phyloP scores from a whole-genome alignment of 2,329 filamentous ascomycete species.

The Microcyclosporella mali region DNA sequence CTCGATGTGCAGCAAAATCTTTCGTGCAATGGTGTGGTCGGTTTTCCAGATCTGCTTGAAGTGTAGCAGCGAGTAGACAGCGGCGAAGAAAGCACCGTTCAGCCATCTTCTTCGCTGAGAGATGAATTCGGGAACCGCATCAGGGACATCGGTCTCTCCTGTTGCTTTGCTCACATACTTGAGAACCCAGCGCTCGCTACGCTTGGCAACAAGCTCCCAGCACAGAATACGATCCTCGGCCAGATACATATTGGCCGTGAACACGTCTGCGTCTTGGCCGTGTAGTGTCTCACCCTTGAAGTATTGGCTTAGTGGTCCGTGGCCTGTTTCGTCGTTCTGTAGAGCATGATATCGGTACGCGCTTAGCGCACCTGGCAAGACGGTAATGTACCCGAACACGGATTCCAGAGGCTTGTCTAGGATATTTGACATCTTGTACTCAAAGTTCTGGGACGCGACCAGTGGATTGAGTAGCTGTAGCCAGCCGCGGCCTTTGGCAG shows the following conservation, averaged over 20 bases:
- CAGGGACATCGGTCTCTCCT: constrained; percentile 95
- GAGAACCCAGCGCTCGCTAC: constrained; percentile 90
- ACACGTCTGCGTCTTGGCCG: constrained; percentile 91
- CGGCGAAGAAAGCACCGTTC: constrained; percentile 97
- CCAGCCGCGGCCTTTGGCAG: constrained; percentile 83
- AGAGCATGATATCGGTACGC: constrained; percentile 93
- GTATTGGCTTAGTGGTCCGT: constrained; percentile 93
- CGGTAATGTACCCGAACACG: constrained; percentile 96
- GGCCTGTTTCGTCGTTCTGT: constrained; percentile 92
- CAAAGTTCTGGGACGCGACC: constrained; percentile 96
- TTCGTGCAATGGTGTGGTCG: constrained; percentile 83
- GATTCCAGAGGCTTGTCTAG: constrained; percentile 95
- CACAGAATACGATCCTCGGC: constrained; percentile 86
- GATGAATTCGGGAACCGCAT: constrained; percentile 91
- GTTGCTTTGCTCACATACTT: constrained; percentile 97
- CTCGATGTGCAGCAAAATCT: constrained; percentile 87
- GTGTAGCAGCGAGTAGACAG: constrained; percentile 93
- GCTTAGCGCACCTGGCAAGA: constrained; percentile 87
- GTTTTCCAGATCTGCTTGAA: constrained; percentile 89
- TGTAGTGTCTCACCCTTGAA: constrained; percentile 98
- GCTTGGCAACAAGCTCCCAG: constrained; percentile 93
- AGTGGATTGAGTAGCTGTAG: constrained; percentile 83
- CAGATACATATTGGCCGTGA: constrained; percentile 94
- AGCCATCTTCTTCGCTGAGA: constrained; percentile 95
- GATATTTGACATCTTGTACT: constrained; percentile 99